Evolutionary conservation across 2,329 filamentous ascomycete genomes (phyloP), one percentile per base, ranked within the genome.

Genomic region (Diplodia mutila): DNA sequence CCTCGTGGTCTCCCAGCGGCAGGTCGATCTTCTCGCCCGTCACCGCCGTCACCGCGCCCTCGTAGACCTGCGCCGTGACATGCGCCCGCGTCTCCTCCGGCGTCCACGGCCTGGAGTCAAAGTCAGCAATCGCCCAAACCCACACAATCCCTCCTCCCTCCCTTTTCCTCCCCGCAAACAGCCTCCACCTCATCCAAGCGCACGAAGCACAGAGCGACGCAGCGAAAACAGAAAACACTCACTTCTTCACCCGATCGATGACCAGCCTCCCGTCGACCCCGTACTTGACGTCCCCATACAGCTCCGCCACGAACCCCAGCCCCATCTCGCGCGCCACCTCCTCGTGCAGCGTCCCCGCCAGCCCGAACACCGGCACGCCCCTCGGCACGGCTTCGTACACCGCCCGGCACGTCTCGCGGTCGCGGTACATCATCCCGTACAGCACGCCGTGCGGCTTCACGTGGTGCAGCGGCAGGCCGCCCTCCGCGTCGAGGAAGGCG

Each of bases 371-470:
- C 0, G 80, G 80, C 0, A 80, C 79, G 0, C 83, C 84, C 52
- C 79, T 78, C 0, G 85, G 85, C 34, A 87, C 81, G 3, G 81
- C 85, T n/a, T 76, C 74, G 74, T 85, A 85, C 1, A 87, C 85
- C 0, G 85, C 85, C 53, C 79, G 78, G 39, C 85, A 85, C 2
- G 83, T 78, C 14, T 85, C 83, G 63, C 79, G 79, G 70, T 86
- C 82, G 68, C 84, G 75, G 69, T 81, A 83, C 79, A 84, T 85
- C 83, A 86, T 85, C 4, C 84, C 84, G 72, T 87, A 89, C 1
- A 89, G 79, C 25, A 85, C 82, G 4, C 87, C 86, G 67, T 90
- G 87, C 2, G 87, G 86, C 73, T 89, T 90, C 49, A 90, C 84
- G 70, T 90, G 88, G 70, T 87, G 82, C 29, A 90, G 75, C 16